These are phyloP conservation scores for Whalleya microplaca DNA, from an alignment of 2,329 filamentous ascomycete genomes.

Conservation along the genomic window DNA sequence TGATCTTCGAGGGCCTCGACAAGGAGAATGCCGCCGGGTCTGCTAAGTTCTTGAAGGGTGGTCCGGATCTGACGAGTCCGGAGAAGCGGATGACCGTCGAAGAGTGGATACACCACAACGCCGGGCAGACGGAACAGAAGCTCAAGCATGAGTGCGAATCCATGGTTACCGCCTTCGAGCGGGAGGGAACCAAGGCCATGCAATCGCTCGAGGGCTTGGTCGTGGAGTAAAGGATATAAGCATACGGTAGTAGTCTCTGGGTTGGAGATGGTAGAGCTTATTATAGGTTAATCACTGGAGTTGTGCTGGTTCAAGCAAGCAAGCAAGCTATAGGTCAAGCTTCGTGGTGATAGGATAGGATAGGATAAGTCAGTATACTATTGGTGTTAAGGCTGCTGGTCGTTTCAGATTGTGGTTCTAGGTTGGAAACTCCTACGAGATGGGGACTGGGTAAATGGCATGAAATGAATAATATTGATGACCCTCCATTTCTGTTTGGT, in stretches of 20 bases:
- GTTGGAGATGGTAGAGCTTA: no score
- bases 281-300: no score
- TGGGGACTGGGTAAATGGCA: background rate
- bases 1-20: slow-evolving; percentile 60
- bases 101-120: slow-evolving; percentile 87
- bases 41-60: slow-evolving; percentile 52
- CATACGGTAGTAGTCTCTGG: no score
- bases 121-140: slow-evolving; percentile 76
- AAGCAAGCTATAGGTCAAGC: background rate
- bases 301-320: no score
- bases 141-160: slow-evolving; percentile 81
- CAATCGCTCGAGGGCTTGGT: slow-evolving; percentile 74
- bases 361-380: background rate
- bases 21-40: slow-evolving; percentile 55
- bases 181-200: slow-evolving; percentile 79
- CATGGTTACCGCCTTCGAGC: slow-evolving; percentile 82
- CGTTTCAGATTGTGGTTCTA: background rate
- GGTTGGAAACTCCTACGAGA: background rate
- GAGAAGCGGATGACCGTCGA: slow-evolving; percentile 93
- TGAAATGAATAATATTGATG: background rate
- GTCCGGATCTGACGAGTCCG: slow-evolving; percentile 67
- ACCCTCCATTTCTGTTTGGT: background rate
- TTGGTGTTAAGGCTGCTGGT: background rate
- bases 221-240: slow-evolving; percentile 43
- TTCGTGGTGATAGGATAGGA: background rate